Evolutionary conservation across 148 eudicot species (phyloP).

Genomic region (Rheum nobile): DNA sequence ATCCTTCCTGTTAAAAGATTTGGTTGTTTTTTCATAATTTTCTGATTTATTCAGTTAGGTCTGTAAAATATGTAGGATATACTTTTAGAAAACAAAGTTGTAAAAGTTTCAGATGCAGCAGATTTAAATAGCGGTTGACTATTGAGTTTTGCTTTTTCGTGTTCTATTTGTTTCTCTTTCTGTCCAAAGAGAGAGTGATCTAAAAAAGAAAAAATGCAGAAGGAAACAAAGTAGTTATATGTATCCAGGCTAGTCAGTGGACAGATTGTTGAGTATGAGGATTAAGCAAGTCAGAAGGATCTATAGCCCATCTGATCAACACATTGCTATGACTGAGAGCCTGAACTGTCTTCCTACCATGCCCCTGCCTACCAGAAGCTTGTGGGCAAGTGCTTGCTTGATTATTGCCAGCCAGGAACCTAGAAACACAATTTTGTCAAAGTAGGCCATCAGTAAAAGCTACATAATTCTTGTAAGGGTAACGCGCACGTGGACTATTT

Average conservation of each 20-base stretch:
- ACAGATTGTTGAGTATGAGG: neutral
- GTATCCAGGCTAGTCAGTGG: neutral
- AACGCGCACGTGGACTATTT: neutral
- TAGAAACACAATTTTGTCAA: too few relatives aligned
- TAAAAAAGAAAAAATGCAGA: neutral
- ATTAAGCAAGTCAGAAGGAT: neutral
- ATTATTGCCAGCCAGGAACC: neutral
- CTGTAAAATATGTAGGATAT: neutral
- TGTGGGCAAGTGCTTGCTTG: neutral
- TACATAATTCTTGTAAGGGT: neutral
- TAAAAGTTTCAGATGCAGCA: slow-evolving; percentile 1
- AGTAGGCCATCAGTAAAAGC: neutral
- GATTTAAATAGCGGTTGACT: neutral
- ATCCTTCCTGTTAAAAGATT: neutral
- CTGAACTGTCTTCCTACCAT: neutral
- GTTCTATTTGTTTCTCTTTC: neutral
- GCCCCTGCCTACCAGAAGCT: neutral
- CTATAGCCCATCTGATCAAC: neutral
- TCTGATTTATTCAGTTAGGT: neutral
- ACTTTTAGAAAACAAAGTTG: neutral
- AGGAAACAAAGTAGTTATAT: neutral
- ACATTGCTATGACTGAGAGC: neutral
- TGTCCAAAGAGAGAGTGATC: neutral
- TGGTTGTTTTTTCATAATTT: neutral
- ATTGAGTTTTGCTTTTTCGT: neutral